Evolutionary conservation across 2,329 filamentous ascomycete genomes (phyloP), one percentile per base, ranked within the genome.

Genomic region (Ilyonectria robusta): DNA sequence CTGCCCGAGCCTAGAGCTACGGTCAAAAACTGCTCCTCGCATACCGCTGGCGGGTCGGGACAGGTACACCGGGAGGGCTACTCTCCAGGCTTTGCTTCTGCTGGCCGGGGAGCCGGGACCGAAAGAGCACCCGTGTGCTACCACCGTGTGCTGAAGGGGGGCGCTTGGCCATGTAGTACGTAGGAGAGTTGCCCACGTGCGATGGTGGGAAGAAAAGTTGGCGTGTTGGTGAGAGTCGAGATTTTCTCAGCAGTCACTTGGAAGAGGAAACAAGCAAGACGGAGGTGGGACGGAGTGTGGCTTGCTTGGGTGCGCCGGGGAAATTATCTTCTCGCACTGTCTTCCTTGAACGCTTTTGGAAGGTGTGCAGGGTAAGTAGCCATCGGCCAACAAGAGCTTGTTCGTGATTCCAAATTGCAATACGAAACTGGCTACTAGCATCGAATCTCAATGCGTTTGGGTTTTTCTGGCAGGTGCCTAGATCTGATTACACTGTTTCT

Each of bases 21-120:
- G 44, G 58, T 54, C 54, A 62, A 65, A 58, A 65, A 50, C 55
- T 62, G 51, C 68, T 69, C 63, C 66, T 70, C 57, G 29, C 68
- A 69, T 67, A 51, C 59, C 66, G 57, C 68, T 53, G 55, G 62
- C 57, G 55, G 56, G 33, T 51, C 59, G 59, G 58, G 56, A 51
- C 31, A 33, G 8, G 11, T 11, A 4, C 31, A 33, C 58, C 59
- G 33, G 60, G 56, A 62, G 44, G 60, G 60, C 60, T 57, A 57
- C 53, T 31, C 26, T 33, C 42, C 60, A 57, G 59, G 2, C 15
- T 17, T 42, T n/a, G 26, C 11, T 42, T 42, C 40, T n/a, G 40
- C 40, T 42, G 40, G 8, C 40, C 40, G 17, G 40, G n/a, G 40
- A n/a, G 40, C 40, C 40, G 40, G 40, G 40, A 42, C 40, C 44